Percentiles rank a stretch among this genome's conserved stretches.
Evolutionary conservation across 306 rosid species (phyloP).

Genomic region (Malus orientalis): DNA sequence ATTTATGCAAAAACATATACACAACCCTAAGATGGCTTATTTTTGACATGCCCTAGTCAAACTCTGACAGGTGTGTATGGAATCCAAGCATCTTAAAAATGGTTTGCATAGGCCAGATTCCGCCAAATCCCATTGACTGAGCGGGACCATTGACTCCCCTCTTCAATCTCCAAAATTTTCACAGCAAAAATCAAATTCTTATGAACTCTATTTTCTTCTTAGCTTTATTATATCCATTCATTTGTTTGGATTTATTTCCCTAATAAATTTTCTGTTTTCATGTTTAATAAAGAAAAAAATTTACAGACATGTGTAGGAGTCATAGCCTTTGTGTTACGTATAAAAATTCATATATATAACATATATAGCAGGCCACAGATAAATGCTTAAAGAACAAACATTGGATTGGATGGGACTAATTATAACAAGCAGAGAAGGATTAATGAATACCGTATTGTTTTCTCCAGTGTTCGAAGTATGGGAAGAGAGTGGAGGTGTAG

Average conservation of each 20-base stretch:
- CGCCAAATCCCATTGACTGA: not conserved
- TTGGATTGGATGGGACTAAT: not conserved
- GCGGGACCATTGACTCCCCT: not conserved
- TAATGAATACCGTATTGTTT: conserved; percentile 57
- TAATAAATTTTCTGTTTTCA: no score
- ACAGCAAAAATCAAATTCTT: not conserved
- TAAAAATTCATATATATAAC: not conserved
- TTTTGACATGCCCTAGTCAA: not conserved
- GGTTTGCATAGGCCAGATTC: not conserved
- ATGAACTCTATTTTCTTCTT: not conserved
- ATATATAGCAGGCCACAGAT: not conserved
- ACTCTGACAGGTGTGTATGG: not conserved
- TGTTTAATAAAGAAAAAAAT: no score
- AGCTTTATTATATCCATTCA: not conserved
- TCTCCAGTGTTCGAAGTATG: conserved; percentile 79
- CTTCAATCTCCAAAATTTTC: not conserved
- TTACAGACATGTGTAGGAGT: no score
- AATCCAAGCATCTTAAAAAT: not conserved
- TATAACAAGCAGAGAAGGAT: not conserved
- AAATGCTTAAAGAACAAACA: not conserved
- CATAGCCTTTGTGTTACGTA: no score
- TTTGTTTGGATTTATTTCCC: not conserved
- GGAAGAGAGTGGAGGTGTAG: conserved; percentile 74
- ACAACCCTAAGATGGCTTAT: not conserved
- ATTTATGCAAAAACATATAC: no score